These are phyloP conservation scores for Ophiostoma sp. DNA, from an alignment of 2,329 filamentous ascomycete species.

Conservation along the genomic window DNA sequence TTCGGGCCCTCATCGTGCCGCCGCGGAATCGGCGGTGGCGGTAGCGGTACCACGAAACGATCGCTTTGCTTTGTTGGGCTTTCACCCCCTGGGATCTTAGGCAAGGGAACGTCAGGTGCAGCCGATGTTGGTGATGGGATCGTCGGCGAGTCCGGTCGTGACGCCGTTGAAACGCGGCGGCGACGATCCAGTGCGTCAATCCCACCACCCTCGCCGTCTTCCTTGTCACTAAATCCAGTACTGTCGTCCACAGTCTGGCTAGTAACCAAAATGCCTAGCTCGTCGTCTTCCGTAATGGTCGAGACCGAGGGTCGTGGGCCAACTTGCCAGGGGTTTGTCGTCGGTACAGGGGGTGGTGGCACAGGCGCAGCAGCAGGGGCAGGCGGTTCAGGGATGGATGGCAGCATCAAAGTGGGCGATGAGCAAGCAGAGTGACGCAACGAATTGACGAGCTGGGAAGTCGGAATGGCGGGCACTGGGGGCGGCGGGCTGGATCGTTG, in stretches of 20 bases:
- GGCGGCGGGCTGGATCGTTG: constrained; percentile 6
- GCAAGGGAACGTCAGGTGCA: not conserved
- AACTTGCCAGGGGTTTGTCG: constrained; percentile 28
- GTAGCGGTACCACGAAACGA: constrained; percentile 3
- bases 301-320: constrained; percentile 24
- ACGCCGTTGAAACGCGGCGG: constrained; percentile 21
- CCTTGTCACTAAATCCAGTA: not conserved
- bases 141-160: constrained; percentile 28
- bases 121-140: constrained; percentile 21
- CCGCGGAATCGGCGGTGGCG: constrained; percentile 12
- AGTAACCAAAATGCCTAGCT: constrained; percentile 15
- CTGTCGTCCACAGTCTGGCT: constrained; percentile 1
- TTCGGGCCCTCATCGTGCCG: constrained; percentile 23
- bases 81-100: not conserved
- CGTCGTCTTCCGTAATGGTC: constrained; percentile 24
- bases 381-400: constrained; percentile 17
- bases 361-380: constrained; percentile 22
- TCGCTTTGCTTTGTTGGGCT: not conserved
- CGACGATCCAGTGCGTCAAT: constrained; percentile 21
- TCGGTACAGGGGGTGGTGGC: constrained; percentile 23
- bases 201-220: not conserved
- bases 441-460: constrained; percentile 1
- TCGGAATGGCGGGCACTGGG: not conserved
- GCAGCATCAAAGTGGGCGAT: constrained; percentile 8
- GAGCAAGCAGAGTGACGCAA: constrained; percentile 14